These are phyloP conservation scores for Myxozyma sirexii DNA, from an alignment of 805 yeast genomes.

Conservation along the genomic window DNA sequence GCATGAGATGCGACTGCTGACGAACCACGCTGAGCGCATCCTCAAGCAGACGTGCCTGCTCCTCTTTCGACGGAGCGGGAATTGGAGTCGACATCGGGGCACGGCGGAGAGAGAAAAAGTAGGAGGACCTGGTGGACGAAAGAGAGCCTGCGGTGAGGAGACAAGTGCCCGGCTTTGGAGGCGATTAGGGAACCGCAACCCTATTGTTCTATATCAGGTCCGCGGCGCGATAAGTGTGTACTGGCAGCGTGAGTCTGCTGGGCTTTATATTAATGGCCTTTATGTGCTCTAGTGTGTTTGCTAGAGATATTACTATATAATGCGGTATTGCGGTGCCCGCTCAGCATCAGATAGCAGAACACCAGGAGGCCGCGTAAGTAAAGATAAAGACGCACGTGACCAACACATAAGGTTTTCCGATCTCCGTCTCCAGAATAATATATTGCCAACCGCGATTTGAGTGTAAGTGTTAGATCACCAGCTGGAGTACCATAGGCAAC, in stretches of 20 bases:
- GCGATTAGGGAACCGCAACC: constrained; percentile 16
- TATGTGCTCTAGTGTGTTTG: background rate
- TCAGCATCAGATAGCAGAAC: background rate
- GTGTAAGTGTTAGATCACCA: too few species aligned
- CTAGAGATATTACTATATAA: background rate
- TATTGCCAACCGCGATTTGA: too few species aligned
- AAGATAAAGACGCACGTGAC: constrained; percentile 3
- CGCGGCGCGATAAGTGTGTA: constrained; percentile 3
- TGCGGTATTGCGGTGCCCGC: background rate
- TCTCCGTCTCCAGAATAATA: background rate
- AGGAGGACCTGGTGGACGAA: background rate
- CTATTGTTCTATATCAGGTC: background rate
- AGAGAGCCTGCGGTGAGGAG: constrained; percentile 4
- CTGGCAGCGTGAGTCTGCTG: background rate
- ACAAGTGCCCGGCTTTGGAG: constrained; percentile 3
- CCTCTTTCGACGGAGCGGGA: constrained; percentile 35
- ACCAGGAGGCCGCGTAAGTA: background rate
- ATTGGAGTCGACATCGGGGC: constrained; percentile 31
- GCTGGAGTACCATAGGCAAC: too few species aligned
- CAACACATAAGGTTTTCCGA: background rate
- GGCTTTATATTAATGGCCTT: too few species aligned
- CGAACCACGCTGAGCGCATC: constrained; percentile 56
- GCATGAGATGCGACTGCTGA: constrained; percentile 75
- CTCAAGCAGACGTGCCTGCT: constrained; percentile 44
- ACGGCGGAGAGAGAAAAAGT: background rate